Base-by-base conservation (phyloP, 75 land plant genomes). In the Gnetum montanum region DNA sequence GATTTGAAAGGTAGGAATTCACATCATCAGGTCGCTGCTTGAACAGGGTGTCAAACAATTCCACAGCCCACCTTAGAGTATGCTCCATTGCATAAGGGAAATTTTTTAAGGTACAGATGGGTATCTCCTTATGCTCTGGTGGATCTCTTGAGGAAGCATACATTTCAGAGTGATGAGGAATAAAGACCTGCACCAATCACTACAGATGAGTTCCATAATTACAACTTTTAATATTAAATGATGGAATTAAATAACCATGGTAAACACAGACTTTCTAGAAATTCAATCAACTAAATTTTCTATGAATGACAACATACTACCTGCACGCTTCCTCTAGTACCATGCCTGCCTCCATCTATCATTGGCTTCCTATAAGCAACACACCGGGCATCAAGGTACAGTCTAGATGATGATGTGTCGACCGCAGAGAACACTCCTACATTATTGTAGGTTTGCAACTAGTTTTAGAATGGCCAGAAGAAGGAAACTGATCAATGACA, bases 261-360 rank as follows among this genome's bases (percentile, higher is more conserved):
- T n/a, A n/a, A n/a, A n/a, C n/a, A n/a, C n/a, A n/a, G n/a, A n/a
- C n/a, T n/a, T n/a, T n/a, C n/a, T n/a, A n/a, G n/a, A n/a, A n/a
- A n/a, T n/a, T n/a, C n/a, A n/a, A n/a, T n/a, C n/a, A n/a, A n/a
- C n/a, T n/a, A n/a, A n/a, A n/a, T n/a, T n/a, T n/a, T n/a, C n/a
- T n/a, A n/a, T n/a, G n/a, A n/a, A n/a, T n/a, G n/a, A n/a, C n/a
- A n/a, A n/a, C n/a, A n/a, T n/a, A n/a, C 37, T 31, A 72, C 79
- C 77, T 76, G 79, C 11, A 73, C 79, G 58, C 79, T 76, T 11
- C 79, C 79, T 66, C 68, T 72, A 27, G 77, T 66, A 26, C 77
- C 79, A 72, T 76, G 78, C 50, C 72, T 76, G 45, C 79, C 79
- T n/a, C 79, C 79, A 57, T 76, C 79, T 27, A 76, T 67, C 79